Evolutionary conservation across 2,329 filamentous ascomycete genomes (phyloP), one percentile per base, ranked within the genome.

Genomic region (Aspergillus brunneoviolaceus): DNA sequence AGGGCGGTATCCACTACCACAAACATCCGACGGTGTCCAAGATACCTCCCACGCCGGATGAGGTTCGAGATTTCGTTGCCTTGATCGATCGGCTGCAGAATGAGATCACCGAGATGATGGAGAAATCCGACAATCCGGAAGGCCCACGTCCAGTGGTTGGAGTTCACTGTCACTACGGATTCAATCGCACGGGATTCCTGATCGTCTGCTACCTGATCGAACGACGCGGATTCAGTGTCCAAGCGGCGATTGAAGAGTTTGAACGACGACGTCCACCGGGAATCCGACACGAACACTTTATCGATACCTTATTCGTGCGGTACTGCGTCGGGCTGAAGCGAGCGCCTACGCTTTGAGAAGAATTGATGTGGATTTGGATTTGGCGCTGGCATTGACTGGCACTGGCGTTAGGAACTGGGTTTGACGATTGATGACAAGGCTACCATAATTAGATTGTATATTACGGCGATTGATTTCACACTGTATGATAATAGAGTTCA

Each of bases 111-210:
- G 68, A 74, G 29, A 73, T 79, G 63, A 76, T 75, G 47, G 77
- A 74, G 59, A 79, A 77, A 21, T 77, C 80, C 1, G 77, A 79
- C n/a, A 74, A 76, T 21, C 79, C 57, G 10, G 69, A 42, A 57
- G 65, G 14, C 12, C 68, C 65, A 21, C 73, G 73, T n/a, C 77
- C 77, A 14, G 69, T 88, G 51, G 85, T 96, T 55, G 93, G 89
- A 2, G 91, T 96, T 0, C 94, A 98, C 73, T 98, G 94, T 70
- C 94, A 98, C 71, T 97, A 97, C 68, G 94, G 94, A 0, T 97
- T 96, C 79, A 97, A 98, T 73, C 85, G 93, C 23, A 97, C 94
- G 0, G 94, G 94, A 0, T 96, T 94, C 74, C 90, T 97, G 71
- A 86, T 98, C 54, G 89, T 91, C 33, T 92, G 88, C 70, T 98